These are phyloP conservation scores for Maudiozyma bulderi DNA, from an alignment of 805 yeast genomes.

Conservation along the genomic window DNA sequence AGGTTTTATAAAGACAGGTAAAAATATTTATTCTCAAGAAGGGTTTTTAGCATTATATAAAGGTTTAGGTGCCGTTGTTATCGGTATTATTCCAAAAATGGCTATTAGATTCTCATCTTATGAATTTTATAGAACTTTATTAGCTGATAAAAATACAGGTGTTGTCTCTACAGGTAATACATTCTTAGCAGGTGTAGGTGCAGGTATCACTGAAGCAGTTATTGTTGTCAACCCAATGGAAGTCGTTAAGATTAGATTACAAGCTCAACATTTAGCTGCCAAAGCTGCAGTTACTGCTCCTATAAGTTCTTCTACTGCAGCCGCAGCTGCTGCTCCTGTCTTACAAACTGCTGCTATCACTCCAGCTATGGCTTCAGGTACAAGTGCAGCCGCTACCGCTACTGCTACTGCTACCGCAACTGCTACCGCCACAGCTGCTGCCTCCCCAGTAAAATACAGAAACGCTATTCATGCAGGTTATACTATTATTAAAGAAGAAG, in stretches of 20 bases:
- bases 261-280: conserved; percentile 72
- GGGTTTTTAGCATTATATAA: conserved; percentile 81
- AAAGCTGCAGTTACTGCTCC: conserved; percentile 26
- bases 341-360: conserved; percentile 1
- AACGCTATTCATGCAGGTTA: conserved; percentile 88
- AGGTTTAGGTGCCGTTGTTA: conserved; percentile 93
- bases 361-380: conserved; percentile 2
- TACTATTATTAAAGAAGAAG: conserved; percentile 82
- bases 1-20: conserved; percentile 79
- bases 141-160: conserved; percentile 53
- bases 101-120: conserved; percentile 93
- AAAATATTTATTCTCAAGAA: conserved; percentile 66
- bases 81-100: conserved; percentile 97
- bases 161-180: conserved; percentile 62
- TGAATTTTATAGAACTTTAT: conserved; percentile 69
- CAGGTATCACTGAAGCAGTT: conserved; percentile 94
- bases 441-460: conserved; percentile 70
- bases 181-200: conserved; percentile 90
- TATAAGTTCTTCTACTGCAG: too few species aligned
- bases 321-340: neutral
- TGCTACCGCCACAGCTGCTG: conserved; percentile 5
- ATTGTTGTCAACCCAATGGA: conserved; percentile 95
- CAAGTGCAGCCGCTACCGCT: conserved; percentile 5
- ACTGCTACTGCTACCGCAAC: conserved; percentile 4
- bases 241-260: conserved; percentile 91